Base-by-base conservation (phyloP, 495 filamentous ascomycete species). In the Penicillium bovifimosum region DNA sequence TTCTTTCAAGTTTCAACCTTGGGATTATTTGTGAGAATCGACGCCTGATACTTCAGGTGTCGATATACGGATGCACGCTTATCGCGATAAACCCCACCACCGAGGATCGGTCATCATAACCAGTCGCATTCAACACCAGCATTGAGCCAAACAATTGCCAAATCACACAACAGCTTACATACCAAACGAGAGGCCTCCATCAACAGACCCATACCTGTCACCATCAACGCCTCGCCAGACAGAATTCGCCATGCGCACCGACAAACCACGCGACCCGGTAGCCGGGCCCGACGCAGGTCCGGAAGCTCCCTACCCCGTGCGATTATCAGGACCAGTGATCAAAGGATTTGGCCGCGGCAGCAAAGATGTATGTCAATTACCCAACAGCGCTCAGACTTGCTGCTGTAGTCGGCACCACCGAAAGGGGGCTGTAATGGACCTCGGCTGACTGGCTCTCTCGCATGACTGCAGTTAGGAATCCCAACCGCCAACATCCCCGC, bases 401-500 rank as follows among this genome's bases (percentile, higher is more conserved):
- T 35, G 17, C 29, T 10, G 10, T 20, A 6, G 28, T 46, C 32
- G 18, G 18, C 44, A 9, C 17, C 24, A 8, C 44, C 6, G 17
- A 46, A n/a, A 17, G 7, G 13, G 3, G n/a, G n/a, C n/a, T 24
- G 9, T 6, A 16, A 13, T 17, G 36, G 11, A 45, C 32, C 11
- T 14, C 28, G 14, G 32, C 48, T 54, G 34, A 55, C 49, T 43
- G 9, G 41, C 14, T 16, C 16, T 8, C n/a, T 26, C 42, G 14
- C 28, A 47, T 40, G 18, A 13, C 10, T 53, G 31, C 59, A 89
- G 78, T 84, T 98, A 52, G 90, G 92, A 50, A 96, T 97, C 69
- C 93, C 93, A 3, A 98, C 93, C 0, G 93, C 93, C 60, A 98
- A 98, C 74, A 91, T 98, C 56, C 91, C 93, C 35, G 77, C 95